Evolutionary conservation across 2,329 filamentous ascomycete species (phyloP), one percentile per base, ranked within the genome.

Genomic region (Exophiala aquamarina): DNA sequence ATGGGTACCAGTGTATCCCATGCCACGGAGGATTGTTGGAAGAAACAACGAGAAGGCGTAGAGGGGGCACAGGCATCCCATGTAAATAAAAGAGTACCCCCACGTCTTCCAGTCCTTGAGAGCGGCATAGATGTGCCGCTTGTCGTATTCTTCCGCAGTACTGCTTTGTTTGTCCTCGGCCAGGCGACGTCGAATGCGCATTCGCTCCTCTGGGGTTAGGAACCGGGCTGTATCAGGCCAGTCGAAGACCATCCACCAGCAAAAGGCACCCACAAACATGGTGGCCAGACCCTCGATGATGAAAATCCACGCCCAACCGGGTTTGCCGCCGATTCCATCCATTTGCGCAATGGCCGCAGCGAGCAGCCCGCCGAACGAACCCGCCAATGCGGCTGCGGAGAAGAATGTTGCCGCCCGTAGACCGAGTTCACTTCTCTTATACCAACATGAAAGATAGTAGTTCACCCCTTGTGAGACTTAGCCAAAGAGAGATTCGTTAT

Each of bases 41-140:
- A 84, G 75, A 63, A 74, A 86, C 70, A 66, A 69, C 10, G 77
- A 81, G 42, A 85, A 68, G 37, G 75, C 78, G 1, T 78, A 77
- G 56, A 83, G 82, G 0, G 78, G 77, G 3, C 73, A 71, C 2
- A 75, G 73, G 28, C 75, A 74, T 7, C 72, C 71, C 45, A 77
- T 75, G 52, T 76, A 75, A 2, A 76, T 63, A 69, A 74, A 29
- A 20, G 58, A 52, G 47, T 21, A 13, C 2, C 68, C 70, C 59
- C 76, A 79, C 29, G 78, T 60, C 15, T 75, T 63, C 69, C 73
- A 75, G 41, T 78, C 73, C 0, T 64, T 67, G 10, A 79, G 60
- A 0, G 73, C 74, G 1, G 62, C 66, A 51, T 71, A 74, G 1
- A 74, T 73, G 31, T 77, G 70, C 54, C 76, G 58, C 63, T 81